These are phyloP conservation scores for Diplocarpon rosae DNA, from an alignment of 2,329 filamentous ascomycete genomes.

Conservation along the genomic window DNA sequence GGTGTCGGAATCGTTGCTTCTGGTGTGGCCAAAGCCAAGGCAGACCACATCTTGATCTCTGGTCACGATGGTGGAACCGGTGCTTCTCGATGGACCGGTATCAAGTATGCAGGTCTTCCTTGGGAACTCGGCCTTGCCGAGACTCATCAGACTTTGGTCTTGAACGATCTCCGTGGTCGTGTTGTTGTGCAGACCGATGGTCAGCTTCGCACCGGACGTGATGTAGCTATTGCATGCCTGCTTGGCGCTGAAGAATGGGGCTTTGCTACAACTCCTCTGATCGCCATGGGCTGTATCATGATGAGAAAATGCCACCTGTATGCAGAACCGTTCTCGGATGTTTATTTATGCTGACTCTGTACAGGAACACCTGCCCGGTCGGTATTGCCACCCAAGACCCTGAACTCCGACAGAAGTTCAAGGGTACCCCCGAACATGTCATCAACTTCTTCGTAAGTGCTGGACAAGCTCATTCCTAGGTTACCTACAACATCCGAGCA, in stretches of 20 bases:
- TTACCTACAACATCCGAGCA: too few relatives aligned
- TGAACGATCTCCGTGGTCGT: constrained; percentile 91
- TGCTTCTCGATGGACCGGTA: constrained; percentile 94
- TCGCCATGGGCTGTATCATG: constrained; percentile 94
- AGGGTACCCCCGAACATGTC: constrained; percentile 85
- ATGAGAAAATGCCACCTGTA: constrained; percentile 54
- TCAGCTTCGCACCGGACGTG: constrained; percentile 82
- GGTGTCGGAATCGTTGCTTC: constrained; percentile 96
- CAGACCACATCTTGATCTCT: constrained; percentile 92
- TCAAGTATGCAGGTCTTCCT: constrained; percentile 93
- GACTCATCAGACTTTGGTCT: constrained; percentile 89
- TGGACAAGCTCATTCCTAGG: too few relatives aligned
- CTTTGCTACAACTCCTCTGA: constrained; percentile 87
- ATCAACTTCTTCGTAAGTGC: constrained; percentile 63
- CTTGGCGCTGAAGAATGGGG: constrained; percentile 98
- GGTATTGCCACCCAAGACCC: constrained; percentile 94
- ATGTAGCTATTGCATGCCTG: constrained; percentile 88
- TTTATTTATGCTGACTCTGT: not conserved
- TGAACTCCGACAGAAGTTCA: constrained; percentile 87
- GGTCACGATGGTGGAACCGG: constrained; percentile 95
- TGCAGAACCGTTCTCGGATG: not conserved
- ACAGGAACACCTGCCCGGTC: constrained; percentile 69
- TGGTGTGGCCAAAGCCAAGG: constrained; percentile 94
- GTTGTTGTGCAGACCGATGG: constrained; percentile 95
- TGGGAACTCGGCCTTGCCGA: constrained; percentile 96